Conservation (phyloP, 176 grass and related monocot species). For the Alopecurus myosuroides region DNA sequence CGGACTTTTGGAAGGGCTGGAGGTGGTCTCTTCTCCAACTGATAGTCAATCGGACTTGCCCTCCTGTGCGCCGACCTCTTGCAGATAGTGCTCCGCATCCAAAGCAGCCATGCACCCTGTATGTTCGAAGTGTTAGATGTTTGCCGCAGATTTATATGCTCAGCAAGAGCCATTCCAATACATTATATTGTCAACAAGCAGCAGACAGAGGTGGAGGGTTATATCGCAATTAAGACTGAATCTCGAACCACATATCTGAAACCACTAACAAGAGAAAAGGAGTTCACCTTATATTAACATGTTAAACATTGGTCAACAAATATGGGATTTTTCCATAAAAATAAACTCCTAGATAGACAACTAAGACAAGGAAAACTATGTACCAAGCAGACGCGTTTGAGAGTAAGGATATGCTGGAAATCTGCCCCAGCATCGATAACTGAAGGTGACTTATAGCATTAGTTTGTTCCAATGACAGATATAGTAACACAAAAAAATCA, state of each 20-base stretch:
- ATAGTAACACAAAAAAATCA: not conserved
- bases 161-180: not conserved
- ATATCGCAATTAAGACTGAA: not conserved
- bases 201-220: not conserved
- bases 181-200: not conserved
- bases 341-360: not conserved
- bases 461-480: not conserved
- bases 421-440: not conserved
- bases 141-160: not conserved
- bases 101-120: conserved; percentile 91
- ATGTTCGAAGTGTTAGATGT: not conserved
- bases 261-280: not conserved
- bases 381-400: not conserved
- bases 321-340: not conserved
- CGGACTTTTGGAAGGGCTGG: not conserved
- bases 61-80: conserved; percentile 63
- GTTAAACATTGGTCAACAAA: not conserved
- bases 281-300: not conserved
- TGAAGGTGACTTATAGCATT: not conserved
- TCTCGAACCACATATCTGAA: not conserved
- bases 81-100: conserved; percentile 92
- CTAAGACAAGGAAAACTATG: not conserved
- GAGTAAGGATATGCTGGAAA: not conserved
- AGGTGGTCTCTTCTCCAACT: not conserved
- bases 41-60: conserved; percentile 67